Evolutionary conservation across 495 filamentous ascomycete species (phyloP).

Genomic region (Penicillium antarcticum): DNA sequence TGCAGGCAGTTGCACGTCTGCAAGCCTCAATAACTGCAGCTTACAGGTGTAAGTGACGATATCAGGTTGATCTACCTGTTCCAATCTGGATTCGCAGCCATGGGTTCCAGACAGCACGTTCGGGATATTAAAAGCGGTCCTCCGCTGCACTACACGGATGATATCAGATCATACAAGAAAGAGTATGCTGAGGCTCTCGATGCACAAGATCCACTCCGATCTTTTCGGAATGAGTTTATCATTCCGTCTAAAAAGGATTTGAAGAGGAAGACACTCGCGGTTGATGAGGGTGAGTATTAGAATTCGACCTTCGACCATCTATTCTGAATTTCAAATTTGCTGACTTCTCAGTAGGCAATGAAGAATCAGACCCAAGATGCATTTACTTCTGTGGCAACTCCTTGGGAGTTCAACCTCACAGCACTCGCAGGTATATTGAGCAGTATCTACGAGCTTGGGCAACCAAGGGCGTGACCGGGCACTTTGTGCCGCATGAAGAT

Average conservation of each 20-base stretch:
- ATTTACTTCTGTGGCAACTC: constrained; percentile 98
- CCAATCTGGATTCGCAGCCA: background rate
- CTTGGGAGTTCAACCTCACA: constrained; percentile 81
- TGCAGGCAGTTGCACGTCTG: background rate
- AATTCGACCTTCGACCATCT: background rate
- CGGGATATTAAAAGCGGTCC: constrained; percentile 25
- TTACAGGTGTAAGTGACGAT: constrained; percentile 1
- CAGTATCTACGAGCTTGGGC: constrained; percentile 85
- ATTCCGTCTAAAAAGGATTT: constrained; percentile 80
- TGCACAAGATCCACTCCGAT: constrained; percentile 60
- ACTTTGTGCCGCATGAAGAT: constrained; percentile 80
- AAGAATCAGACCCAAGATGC: constrained; percentile 43
- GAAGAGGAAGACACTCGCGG: constrained; percentile 58
- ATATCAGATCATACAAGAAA: constrained; percentile 36
- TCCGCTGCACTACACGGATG: constrained; percentile 35
- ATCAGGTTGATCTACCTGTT: background rate
- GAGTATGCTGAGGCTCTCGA: constrained; percentile 68
- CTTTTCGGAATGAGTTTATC: constrained; percentile 73
- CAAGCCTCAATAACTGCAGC: too few species aligned
- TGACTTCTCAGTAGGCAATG: constrained; percentile 8
- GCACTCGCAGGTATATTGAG: constrained; percentile 65
- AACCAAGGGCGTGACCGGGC: constrained; percentile 87
- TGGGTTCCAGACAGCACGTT: constrained; percentile 33
- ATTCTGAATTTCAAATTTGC: background rate
- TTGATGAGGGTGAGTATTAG: constrained; percentile 29